phyloP scores from a whole-genome alignment of 2,329 filamentous ascomycete genomes.

The Botrytis squamosa region DNA sequence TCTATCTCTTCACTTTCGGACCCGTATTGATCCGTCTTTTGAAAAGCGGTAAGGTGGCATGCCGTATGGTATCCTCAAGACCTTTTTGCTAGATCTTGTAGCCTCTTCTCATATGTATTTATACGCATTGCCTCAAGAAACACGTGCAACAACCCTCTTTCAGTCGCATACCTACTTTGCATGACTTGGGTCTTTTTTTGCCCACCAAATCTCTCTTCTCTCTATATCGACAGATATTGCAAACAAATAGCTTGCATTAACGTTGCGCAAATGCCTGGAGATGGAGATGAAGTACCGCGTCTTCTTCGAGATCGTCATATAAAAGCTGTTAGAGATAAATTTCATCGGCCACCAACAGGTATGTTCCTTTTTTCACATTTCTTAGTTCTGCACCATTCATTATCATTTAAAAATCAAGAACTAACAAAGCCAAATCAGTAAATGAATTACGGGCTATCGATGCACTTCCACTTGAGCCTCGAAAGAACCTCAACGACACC shows the following conservation, averaged over 20 bases:
- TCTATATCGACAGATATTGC: not conserved
- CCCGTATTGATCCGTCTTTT: not conserved
- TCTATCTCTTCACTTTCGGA: not conserved
- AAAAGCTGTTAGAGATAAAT: constrained; percentile 3
- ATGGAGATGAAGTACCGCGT: not conserved
- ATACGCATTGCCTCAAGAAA: not conserved
- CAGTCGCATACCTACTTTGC: not conserved
- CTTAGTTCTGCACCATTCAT: too few relatives aligned
- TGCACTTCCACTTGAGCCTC: not conserved
- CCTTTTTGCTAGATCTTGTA: not conserved
- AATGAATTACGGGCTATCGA: constrained; percentile 19
- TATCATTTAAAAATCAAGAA: not conserved
- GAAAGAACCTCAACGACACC: constrained; percentile 16
- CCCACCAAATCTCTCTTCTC: not conserved
- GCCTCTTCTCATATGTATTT: fast-evolving
- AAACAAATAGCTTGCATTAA: not conserved
- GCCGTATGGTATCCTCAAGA: not conserved
- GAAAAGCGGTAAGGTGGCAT: not conserved
- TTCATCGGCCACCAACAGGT: constrained; percentile 9
- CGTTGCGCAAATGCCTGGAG: not conserved
- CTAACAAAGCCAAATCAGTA: not conserved
- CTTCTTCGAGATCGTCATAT: constrained; percentile 7
- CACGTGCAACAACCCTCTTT: too few relatives aligned
- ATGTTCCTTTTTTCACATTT: not conserved
- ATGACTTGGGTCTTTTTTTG: not conserved